phyloP scores from a whole-genome alignment of 202 grass and related monocot species.

The Eragrostis tef region DNA sequence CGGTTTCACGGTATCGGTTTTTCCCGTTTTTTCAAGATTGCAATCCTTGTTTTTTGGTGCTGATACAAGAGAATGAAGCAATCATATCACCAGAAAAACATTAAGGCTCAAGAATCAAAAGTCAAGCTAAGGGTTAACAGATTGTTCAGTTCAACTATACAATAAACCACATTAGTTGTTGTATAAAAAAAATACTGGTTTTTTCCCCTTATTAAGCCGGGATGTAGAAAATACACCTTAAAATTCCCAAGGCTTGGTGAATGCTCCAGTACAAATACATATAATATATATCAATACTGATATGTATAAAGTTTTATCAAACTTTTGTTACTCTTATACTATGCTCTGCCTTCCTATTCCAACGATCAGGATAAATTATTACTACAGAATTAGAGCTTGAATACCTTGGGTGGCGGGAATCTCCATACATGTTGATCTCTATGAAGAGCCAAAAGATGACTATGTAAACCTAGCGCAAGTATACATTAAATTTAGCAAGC shows the following conservation, averaged over 20 bases:
- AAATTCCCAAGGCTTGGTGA: background rate
- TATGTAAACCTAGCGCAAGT: background rate
- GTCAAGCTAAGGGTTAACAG: background rate
- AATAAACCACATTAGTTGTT: background rate
- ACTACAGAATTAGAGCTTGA: constrained; percentile 28
- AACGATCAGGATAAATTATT: constrained; percentile 1
- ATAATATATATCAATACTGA: background rate
- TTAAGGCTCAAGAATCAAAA: background rate
- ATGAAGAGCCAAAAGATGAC: background rate
- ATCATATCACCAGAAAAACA: background rate
- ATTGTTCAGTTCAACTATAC: background rate
- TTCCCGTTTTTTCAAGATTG: no score
- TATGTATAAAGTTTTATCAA: no score
- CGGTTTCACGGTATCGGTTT: no score
- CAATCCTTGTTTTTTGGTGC: no score
- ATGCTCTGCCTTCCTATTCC: constrained; percentile 17
- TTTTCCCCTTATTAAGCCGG: background rate
- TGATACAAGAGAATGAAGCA: no score
- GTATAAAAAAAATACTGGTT: background rate
- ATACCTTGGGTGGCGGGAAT: background rate
- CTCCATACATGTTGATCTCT: constrained; percentile 10
- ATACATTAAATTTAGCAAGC: background rate
- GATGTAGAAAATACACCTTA: background rate
- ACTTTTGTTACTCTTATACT: no score
- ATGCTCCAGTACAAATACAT: background rate